Evolutionary conservation across 2,329 filamentous ascomycete species (phyloP), one percentile per base, ranked within the genome.

Genomic region (Davidsoniella eucalypti): DNA sequence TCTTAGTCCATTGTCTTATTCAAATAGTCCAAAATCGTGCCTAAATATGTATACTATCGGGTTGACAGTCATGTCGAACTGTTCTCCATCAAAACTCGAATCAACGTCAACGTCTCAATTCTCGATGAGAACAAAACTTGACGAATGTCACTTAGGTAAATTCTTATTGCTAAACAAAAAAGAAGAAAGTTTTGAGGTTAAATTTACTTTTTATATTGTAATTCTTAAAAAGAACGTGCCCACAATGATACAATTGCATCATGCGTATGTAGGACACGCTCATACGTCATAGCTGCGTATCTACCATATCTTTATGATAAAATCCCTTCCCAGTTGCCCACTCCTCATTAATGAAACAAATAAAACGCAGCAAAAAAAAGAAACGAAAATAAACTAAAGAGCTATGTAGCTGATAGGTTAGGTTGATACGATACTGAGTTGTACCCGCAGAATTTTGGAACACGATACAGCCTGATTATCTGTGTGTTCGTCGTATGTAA

Each of bases 361-460:
- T 23, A 38, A 38, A 38, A 38, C 29, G 29, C 29, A 33, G 29
- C 29, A 33, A 38, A 38, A 47, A 37, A 18, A 46, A 46, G 23
- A 41, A 48, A 39, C 37, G 37, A 26, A 48, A 29, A 26, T 26
- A 49, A 49, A 49, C 29, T 33, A 45, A 45, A 49, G 29, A 47
- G 17, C 29, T 10, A 23, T 47, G 16, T 36, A 49, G 21, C 9
- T 33, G 12, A 33, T 33, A 33, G 29, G 29, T 33, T 33, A 33
- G 29, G 29, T 33, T 33, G 7, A 33, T 9, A 12, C 2, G 8
- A 33, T 33, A 33, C 29, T 14, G 4, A 42, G 23, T 9, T 25
- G 17, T n/a, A 38, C 49, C 42, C 42, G 43, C 36, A 29, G 40
- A 50, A 50, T 45, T 50, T 50, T 50, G 42, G 42, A 50, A 40